Evolutionary conservation across 2,329 filamentous ascomycete species (phyloP).

Genomic region (Ophiostoma angusticollis): DNA sequence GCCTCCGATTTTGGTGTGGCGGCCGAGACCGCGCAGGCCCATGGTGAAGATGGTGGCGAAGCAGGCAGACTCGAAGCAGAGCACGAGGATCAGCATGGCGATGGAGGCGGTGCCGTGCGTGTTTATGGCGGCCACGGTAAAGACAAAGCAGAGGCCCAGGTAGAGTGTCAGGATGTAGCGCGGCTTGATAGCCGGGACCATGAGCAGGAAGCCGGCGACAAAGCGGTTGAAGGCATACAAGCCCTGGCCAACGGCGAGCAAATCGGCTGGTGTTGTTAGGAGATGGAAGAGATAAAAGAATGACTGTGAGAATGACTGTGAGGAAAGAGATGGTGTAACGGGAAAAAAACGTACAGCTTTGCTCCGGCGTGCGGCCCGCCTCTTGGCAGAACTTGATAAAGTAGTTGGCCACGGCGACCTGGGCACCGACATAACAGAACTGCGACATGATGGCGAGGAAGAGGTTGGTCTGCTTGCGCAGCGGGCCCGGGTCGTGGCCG

Average conservation of each 20-base stretch:
- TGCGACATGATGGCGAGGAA: slow-evolving; percentile 49
- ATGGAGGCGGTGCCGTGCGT: slow-evolving; percentile 38
- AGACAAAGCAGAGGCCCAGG: slow-evolving; percentile 39
- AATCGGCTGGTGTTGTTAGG: slow-evolving; percentile 23
- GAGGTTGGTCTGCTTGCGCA: slow-evolving; percentile 45
- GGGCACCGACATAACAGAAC: slow-evolving; percentile 51
- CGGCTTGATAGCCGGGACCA: slow-evolving; percentile 35
- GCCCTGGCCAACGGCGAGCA: slow-evolving; percentile 46
- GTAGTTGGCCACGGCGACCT: slow-evolving; percentile 40
- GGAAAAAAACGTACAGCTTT: slow-evolving; percentile 12
- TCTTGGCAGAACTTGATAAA: slow-evolving; percentile 38
- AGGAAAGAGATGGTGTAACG: too few relatives aligned
- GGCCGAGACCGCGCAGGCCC: slow-evolving; percentile 42
- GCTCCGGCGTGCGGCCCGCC: slow-evolving; percentile 15
- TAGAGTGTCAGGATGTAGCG: slow-evolving; percentile 41
- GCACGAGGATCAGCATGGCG: slow-evolving; percentile 39
- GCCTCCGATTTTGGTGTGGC: slow-evolving; percentile 41
- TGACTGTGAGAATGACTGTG: background rate
- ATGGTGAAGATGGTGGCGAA: slow-evolving; percentile 49
- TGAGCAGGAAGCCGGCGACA: slow-evolving; percentile 41
- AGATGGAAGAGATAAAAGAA: background rate
- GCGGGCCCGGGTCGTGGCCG: slow-evolving; percentile 33
- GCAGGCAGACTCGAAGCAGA: slow-evolving; percentile 45
- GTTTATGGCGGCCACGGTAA: slow-evolving; percentile 39
- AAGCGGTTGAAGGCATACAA: slow-evolving; percentile 48